Base-by-base conservation (phyloP, 768 basidiomycete genomes). In the Candolleomyces aberdarensis region DNA sequence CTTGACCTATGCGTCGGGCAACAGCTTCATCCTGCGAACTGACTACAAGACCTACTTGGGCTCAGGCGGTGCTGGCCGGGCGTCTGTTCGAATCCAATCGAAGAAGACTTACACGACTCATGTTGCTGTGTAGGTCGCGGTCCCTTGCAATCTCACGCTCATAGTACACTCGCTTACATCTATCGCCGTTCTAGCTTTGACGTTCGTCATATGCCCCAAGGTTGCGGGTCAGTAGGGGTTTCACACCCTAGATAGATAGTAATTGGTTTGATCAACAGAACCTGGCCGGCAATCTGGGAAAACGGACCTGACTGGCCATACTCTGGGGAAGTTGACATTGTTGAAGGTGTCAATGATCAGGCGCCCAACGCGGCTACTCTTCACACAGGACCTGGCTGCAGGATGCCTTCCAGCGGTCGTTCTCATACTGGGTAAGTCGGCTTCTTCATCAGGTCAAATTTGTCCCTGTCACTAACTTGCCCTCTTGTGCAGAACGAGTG, bases 301-400 rank as follows among this genome's bases (percentile, higher is more conserved):
- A 62, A 57, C 13, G 62, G 57, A 57, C 44, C 31, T 8, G 60
- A 64, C 47, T 68, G 66, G 67, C 67, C 67, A 13, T 47, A 55
- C 43, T 50, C 50, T 76, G 81, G 80, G 13, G 75, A 80, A 59
- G 71, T 80, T 20, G 80, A 85, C 65, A 81, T 85, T 39, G 63
- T 84, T 19, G 83, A 85, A 65, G 83, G 85, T 48, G 81, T 87
- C 13, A 88, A 89, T 66, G 74, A 85, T 64, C 74, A 79, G 55
- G 62, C 64, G 6, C 81, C 83, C 0, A 83, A 88, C 64, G 69
- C 75, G 48, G 78, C 77, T 0, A 81, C 84, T 0, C 75, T 89
- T 9, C 86, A 88, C 69, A 87, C 87, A 51, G 31, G 56, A 57
- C 17, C 55, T 72, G 80, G 78, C 0, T 84, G 83, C 66, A 76